phyloP scores from a whole-genome alignment of 768 basidiomycete genomes.

The Termitomyces sp. region DNA sequence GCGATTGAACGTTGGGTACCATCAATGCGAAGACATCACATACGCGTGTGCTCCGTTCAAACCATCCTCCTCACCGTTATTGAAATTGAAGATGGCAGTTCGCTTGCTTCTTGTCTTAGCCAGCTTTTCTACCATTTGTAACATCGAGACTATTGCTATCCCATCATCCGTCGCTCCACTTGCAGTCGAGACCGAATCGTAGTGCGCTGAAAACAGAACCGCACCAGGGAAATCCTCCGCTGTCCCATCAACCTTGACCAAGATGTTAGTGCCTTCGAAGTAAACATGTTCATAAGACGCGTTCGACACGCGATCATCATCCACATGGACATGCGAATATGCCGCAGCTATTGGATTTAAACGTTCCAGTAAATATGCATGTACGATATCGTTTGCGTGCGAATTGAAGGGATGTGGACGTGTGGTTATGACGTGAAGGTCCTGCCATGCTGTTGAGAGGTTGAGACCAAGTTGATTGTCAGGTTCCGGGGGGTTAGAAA shows the following conservation, averaged over 20 bases:
- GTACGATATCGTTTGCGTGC: slow-evolving; percentile 67
- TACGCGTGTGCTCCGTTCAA: slow-evolving; percentile 68
- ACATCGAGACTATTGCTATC: slow-evolving; percentile 13
- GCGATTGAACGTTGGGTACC: neutral
- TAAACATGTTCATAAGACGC: slow-evolving; percentile 34
- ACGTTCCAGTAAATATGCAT: slow-evolving; percentile 50
- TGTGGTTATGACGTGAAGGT: slow-evolving; percentile 38
- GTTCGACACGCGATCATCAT: slow-evolving; percentile 35
- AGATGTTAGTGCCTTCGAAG: slow-evolving; percentile 63
- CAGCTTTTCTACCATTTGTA: slow-evolving; percentile 47
- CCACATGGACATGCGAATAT: slow-evolving; percentile 41
- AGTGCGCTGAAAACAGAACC: slow-evolving; percentile 77
- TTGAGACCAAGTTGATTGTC: slow-evolving; percentile 8
- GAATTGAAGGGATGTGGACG: slow-evolving; percentile 77
- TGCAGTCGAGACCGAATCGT: slow-evolving; percentile 73
- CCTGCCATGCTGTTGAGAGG: slow-evolving; percentile 12
- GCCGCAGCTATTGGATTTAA: slow-evolving; percentile 38
- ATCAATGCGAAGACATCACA: slow-evolving; percentile 6
- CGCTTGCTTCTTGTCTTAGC: slow-evolving; percentile 20
- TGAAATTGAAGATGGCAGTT: slow-evolving; percentile 77
- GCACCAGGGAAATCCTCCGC: slow-evolving; percentile 32
- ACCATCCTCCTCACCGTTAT: slow-evolving; percentile 81
- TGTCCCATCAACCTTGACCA: slow-evolving; percentile 57
- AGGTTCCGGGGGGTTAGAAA: slow-evolving; percentile 2
- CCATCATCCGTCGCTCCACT: slow-evolving; percentile 69